These are phyloP conservation scores for Penicillium paradoxum DNA, from an alignment of 495 filamentous ascomycete species.

Conservation along the genomic window DNA sequence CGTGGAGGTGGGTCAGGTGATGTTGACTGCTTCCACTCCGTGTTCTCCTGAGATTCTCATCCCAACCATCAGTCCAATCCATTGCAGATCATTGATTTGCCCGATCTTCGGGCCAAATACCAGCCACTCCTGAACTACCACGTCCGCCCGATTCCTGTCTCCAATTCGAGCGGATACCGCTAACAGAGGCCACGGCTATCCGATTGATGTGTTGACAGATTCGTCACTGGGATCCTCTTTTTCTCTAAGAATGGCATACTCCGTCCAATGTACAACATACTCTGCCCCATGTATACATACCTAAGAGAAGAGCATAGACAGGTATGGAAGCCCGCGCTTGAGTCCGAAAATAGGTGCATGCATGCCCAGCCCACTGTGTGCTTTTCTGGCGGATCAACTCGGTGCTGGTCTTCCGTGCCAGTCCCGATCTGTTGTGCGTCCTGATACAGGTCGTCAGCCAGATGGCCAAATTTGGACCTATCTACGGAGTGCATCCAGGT, in stretches of 20 bases:
- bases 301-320: background rate
- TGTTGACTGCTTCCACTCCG: background rate
- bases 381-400: constrained; percentile 11
- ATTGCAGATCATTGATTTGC: too few relatives aligned
- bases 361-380: constrained; percentile 6
- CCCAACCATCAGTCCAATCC: background rate
- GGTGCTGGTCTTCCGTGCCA: constrained; percentile 1
- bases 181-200: background rate
- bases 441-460: constrained; percentile 2
- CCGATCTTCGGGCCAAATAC: constrained; percentile 6
- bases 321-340: background rate
- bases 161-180: background rate
- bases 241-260: background rate
- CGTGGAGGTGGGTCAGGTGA: background rate
- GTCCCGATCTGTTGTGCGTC: constrained; percentile 10
- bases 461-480: constrained; percentile 4
- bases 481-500: background rate
- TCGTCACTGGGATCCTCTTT: background rate
- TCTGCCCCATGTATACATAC: background rate
- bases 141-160: constrained; percentile 9
- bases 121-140: constrained; percentile 11
- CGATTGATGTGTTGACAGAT: background rate
- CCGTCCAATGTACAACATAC: constrained; percentile 3
- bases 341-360: constrained; percentile 22
- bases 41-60: background rate